Percentiles rank a stretch among this genome's conserved stretches.
Evolutionary conservation across 495 filamentous ascomycete species (phyloP).

Genomic region (Cladorrhinum samala): DNA sequence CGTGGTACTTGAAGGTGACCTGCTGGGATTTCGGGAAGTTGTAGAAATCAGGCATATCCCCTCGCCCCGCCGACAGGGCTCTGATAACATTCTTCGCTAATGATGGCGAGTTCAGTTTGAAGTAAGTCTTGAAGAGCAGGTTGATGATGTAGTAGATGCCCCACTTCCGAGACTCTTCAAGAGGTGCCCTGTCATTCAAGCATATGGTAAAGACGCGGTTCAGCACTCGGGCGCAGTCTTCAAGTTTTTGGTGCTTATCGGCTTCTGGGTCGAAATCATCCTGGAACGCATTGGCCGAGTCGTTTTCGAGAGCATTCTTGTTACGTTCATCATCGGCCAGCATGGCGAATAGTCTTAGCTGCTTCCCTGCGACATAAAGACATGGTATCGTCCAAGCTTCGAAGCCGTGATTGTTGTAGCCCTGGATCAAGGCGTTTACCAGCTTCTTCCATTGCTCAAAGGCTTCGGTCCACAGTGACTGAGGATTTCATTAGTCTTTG

Average conservation of each 20-base stretch:
- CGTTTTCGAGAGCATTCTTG: slow-evolving; percentile 40
- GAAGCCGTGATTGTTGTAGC: slow-evolving; percentile 64
- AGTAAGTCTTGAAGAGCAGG: slow-evolving; percentile 95
- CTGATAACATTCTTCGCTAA: slow-evolving; percentile 86
- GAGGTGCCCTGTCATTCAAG: slow-evolving; percentile 73
- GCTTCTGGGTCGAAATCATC: slow-evolving; percentile 69
- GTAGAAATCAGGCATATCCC: slow-evolving; percentile 69
- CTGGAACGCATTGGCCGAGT: slow-evolving; percentile 49
- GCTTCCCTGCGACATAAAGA: slow-evolving; percentile 76
- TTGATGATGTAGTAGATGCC: slow-evolving; percentile 89
- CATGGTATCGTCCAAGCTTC: slow-evolving; percentile 84
- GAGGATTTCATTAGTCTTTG: neutral
- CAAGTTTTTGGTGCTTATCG: slow-evolving; percentile 71
- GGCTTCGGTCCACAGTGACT: slow-evolving; percentile 57
- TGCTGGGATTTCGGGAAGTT: slow-evolving; percentile 80
- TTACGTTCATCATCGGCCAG: slow-evolving; percentile 67
- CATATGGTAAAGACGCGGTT: slow-evolving; percentile 87
- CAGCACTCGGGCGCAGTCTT: slow-evolving; percentile 81
- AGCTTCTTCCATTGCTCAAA: slow-evolving; percentile 84
- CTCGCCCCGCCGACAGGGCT: slow-evolving; percentile 65
- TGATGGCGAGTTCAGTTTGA: slow-evolving; percentile 84
- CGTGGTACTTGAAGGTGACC: slow-evolving; percentile 95
- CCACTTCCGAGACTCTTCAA: slow-evolving; percentile 94
- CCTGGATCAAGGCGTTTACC: slow-evolving; percentile 60
- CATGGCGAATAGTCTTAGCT: slow-evolving; percentile 80